Evolutionary conservation across 2,329 filamentous ascomycete species (phyloP), one percentile per base, ranked within the genome.

Genomic region (Pseudogymnoascus sp.): DNA sequence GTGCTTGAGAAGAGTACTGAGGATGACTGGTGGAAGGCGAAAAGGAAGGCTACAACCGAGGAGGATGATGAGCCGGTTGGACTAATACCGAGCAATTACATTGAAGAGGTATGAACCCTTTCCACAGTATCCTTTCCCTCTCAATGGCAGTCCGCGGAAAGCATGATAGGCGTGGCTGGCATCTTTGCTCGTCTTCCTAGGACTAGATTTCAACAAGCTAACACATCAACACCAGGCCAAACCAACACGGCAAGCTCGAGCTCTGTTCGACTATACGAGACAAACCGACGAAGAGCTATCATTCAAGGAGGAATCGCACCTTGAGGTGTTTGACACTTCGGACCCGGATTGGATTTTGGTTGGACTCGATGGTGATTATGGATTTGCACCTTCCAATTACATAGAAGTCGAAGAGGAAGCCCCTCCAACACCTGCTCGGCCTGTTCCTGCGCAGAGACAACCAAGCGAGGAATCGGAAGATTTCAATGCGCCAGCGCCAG

Each of bases 261-360:
- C 95, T n/a, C 84, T 98, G n/a, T 99, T 93, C 79, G 95, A 99
- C 75, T 99, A 99, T 75, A 90, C 90, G 60, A 86, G 93, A 70
- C 95, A 99, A 78, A 99, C 95, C 24, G 95, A 99, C 73, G 95
- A 99, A 77, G 95, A 99, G 77, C 82, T 99, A 8, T 98, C 93
- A 24, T 98, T 99, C 74, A 84, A 90, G 59, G 95, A 99, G 78
- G 93, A 96, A 73, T 87, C 89, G 41, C 78, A 85, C 50, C 82
- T 99, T 59, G 81, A 89, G 65, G 90, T 99, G 59, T 98, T 90
- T 77, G 95, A 99, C 75, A 88, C 83, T 8, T 89, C 91, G 4
- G 95, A 99, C 75, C 91, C 91, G 12, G 95, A 99, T 77, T 99
- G 95, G 95, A 96, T 95, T 66, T 80, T 99, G 60, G 93, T 96